Conservation (phyloP, 345 rosid species). For the Fremontodendron californicum region DNA sequence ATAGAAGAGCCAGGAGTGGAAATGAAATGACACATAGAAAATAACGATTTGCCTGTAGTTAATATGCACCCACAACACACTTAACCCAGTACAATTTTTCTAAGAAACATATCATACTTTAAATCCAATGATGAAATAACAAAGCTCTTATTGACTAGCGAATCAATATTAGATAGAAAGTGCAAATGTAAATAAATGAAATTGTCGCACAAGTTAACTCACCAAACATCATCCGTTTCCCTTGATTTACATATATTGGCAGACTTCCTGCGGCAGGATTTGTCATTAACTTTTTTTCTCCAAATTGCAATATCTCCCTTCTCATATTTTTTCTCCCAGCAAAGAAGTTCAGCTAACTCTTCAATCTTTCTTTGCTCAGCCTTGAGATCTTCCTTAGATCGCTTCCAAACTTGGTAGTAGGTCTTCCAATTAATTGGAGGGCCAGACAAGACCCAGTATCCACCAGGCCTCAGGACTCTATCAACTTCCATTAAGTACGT, state of each 20-base stretch:
- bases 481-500: conserved; percentile 89
- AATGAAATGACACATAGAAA: neutral
- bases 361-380: conserved; percentile 86
- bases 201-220: conserved; percentile 21
- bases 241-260: conserved; percentile 45
- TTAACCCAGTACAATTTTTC: neutral
- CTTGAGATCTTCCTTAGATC: conserved; percentile 66
- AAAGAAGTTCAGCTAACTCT: conserved; percentile 71
- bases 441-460: conserved; percentile 94
- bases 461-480: conserved; percentile 95
- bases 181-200: neutral
- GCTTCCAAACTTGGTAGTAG: conserved; percentile 80
- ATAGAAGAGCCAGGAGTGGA: neutral
- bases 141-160: neutral
- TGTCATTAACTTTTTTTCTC: conserved; percentile 64
- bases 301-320: conserved; percentile 89
- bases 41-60: neutral
- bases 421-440: conserved; percentile 99
- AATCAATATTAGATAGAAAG: neutral
- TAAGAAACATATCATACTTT: neutral
- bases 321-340: conserved; percentile 99
- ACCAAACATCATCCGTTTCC: conserved; percentile 75
- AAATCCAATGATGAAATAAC: neutral
- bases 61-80: neutral
- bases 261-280: conserved; percentile 50